A percentile compares a stretch with the other conserved stretches of the same genome.
phyloP scores from a whole-genome alignment of 2,329 filamentous ascomycete species.

The Aspergillus sclerotialis region DNA sequence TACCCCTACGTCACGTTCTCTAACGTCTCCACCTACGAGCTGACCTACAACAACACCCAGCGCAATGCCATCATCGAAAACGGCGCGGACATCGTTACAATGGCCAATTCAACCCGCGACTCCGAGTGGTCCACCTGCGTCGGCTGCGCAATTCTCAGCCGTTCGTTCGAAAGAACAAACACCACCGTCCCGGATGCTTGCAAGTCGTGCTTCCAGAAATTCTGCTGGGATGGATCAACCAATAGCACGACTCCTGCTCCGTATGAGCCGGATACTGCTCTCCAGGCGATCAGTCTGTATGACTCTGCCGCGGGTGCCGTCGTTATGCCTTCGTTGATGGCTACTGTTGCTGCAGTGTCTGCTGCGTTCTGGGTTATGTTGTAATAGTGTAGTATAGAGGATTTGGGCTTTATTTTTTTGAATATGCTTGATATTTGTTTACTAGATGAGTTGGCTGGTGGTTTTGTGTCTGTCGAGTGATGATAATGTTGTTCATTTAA shows the following conservation, averaged over 20 bases:
- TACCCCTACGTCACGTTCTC: constrained; percentile 68
- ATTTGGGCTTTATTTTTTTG: neutral
- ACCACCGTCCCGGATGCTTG: constrained; percentile 64
- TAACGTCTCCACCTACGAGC: constrained; percentile 72
- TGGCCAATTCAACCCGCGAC: constrained; percentile 70
- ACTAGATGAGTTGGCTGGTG: no score
- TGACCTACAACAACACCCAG: constrained; percentile 55
- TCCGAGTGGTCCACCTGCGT: constrained; percentile 70
- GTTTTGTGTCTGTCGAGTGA: no score
- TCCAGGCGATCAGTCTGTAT: constrained; percentile 1
- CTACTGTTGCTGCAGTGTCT: constrained; percentile 1
- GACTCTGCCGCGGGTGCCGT: constrained; percentile 1
- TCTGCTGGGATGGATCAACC: constrained; percentile 81
- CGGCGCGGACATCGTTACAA: constrained; percentile 75
- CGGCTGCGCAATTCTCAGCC: constrained; percentile 71
- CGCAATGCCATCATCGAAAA: constrained; percentile 76
- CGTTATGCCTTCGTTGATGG: neutral
- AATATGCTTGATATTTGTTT: neutral
- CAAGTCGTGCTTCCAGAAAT: constrained; percentile 63
- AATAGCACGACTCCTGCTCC: constrained; percentile 27
- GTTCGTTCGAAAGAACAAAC: constrained; percentile 64
- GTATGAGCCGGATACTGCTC: constrained; percentile 36
- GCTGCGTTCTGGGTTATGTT: constrained; percentile 1
- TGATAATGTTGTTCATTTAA: no score
- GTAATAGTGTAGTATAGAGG: neutral